These are phyloP conservation scores for Mortierella sp. DNA, from an alignment of 371 early-diverging fungal genomes.

Conservation along the genomic window DNA sequence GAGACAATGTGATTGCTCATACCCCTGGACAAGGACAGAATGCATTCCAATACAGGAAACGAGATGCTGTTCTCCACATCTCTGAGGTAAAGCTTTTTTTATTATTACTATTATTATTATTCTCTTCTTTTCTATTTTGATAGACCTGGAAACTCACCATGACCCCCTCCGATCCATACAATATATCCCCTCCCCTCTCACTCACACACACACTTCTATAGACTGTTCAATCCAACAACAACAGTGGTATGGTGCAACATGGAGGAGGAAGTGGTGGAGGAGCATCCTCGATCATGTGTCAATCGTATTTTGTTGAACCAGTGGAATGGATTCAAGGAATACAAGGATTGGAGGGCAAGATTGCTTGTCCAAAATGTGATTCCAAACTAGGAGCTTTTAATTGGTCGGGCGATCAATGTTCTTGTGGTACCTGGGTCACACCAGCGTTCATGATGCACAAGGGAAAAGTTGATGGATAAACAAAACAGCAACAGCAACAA, in stretches of 20 bases:
- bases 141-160: not conserved
- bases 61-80: constrained; percentile 60
- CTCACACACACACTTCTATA: no score
- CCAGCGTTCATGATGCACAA: constrained; percentile 87
- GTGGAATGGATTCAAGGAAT: constrained; percentile 84
- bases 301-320: constrained; percentile 86
- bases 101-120: not conserved
- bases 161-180: no score
- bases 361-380: constrained; percentile 86
- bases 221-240: constrained; percentile 35
- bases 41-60: constrained; percentile 77
- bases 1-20: constrained; percentile 77
- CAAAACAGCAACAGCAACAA: no score
- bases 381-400: constrained; percentile 85
- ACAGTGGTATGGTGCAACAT: not conserved
- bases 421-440: constrained; percentile 89
- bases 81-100: constrained; percentile 29
- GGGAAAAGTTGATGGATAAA: constrained; percentile 72
- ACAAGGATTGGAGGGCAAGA: constrained; percentile 74
- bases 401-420: constrained; percentile 89
- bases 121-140: not conserved
- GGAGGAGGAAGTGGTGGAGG: no score
- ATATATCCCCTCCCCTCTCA: not conserved
- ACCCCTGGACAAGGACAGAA: constrained; percentile 76
- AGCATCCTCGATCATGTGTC: constrained; percentile 66